Evolutionary conservation across 2,329 filamentous ascomycete species (phyloP), one percentile per base, ranked within the genome.

Genomic region (Diaporthe vaccinii): DNA sequence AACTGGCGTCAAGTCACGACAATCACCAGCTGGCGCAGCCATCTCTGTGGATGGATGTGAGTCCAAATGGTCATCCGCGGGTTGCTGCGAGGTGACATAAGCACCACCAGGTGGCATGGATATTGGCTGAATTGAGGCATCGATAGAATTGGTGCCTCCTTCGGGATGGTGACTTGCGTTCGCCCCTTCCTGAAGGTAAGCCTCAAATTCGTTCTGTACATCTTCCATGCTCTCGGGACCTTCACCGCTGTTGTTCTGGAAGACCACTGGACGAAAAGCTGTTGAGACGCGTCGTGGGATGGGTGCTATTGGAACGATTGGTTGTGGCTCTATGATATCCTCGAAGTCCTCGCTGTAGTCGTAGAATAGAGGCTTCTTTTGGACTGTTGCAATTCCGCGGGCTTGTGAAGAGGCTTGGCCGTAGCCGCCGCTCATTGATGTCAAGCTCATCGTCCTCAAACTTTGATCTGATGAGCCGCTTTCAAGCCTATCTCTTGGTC

Each of bases 331-430:
- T 12, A 70, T 36, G 7, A 65, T 76, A 59, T 79, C 82, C 25
- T 88, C 86, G 70, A 89, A 89, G 4, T 84, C 86, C 77, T 90
- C 88, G 25, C 84, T 87, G 78, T 90, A 90, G 78, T 90, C 88
- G 76, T 90, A 89, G 78, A 89, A 90, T 53, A 86, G 83, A 58
- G 86, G 82, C 75, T 83, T 79, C 49, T 78, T 74, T 61, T 82
- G 78, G 73, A 81, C 39, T 74, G 75, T 72, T 74, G 77, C 53
- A 76, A 77, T 67, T 31, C 78, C 74, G 74, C 79, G 68, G 59
- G 74, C n/a, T 34, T 49, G 65, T 75, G 82, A 81, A 5, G 78
- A 80, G 46, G 78, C 78, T 28, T 78, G 80, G 57, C 80, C 82
- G 72, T 89, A 88, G 84, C 88, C 86, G 74, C 88, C 86, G 15